Percentiles rank a stretch among this genome's conserved stretches.
phyloP scores from a whole-genome alignment of 805 yeast genomes.

The Candida ortonii region DNA sequence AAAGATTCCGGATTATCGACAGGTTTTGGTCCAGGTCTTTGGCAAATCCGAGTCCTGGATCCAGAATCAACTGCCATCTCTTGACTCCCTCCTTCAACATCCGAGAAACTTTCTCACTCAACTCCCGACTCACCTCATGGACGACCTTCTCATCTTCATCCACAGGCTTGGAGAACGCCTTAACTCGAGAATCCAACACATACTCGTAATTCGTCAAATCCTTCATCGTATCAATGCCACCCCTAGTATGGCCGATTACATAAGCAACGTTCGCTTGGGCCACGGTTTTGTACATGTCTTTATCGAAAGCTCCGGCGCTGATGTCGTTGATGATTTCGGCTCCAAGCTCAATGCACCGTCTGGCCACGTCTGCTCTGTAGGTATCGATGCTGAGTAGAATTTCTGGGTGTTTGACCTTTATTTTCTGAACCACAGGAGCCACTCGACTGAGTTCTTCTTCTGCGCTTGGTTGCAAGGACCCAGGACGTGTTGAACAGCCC shows the following conservation, averaged over 20 bases:
- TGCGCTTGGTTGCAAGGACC: slow-evolving; percentile 56
- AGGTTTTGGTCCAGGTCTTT: slow-evolving; percentile 72
- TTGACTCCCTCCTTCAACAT: slow-evolving; percentile 65
- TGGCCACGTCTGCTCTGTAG: slow-evolving; percentile 73
- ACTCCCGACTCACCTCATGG: slow-evolving; percentile 51
- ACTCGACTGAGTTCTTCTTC: slow-evolving; percentile 73
- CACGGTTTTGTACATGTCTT: slow-evolving; percentile 62
- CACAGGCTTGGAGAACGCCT: neutral
- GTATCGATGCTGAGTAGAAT: slow-evolving; percentile 83
- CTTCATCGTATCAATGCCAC: slow-evolving; percentile 73
- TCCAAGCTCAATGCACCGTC: slow-evolving; percentile 63
- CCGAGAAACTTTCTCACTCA: slow-evolving; percentile 49
- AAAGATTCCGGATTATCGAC: slow-evolving; percentile 52
- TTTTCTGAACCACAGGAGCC: slow-evolving; percentile 61
- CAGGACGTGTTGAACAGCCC: slow-evolving; percentile 92
- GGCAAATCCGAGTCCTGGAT: slow-evolving; percentile 98
- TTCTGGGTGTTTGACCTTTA: slow-evolving; percentile 41
- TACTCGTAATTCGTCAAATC: slow-evolving; percentile 49
- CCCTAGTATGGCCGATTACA: slow-evolving; percentile 81
- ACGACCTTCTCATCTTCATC: slow-evolving; percentile 36
- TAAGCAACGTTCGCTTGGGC: slow-evolving; percentile 72
- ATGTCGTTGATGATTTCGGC: slow-evolving; percentile 93
- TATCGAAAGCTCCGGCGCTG: slow-evolving; percentile 74
- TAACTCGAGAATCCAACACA: slow-evolving; percentile 3
- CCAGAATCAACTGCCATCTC: slow-evolving; percentile 89